These are phyloP conservation scores for Psilocybe cyanescens DNA, from an alignment of 768 basidiomycete genomes.

Conservation along the genomic window DNA sequence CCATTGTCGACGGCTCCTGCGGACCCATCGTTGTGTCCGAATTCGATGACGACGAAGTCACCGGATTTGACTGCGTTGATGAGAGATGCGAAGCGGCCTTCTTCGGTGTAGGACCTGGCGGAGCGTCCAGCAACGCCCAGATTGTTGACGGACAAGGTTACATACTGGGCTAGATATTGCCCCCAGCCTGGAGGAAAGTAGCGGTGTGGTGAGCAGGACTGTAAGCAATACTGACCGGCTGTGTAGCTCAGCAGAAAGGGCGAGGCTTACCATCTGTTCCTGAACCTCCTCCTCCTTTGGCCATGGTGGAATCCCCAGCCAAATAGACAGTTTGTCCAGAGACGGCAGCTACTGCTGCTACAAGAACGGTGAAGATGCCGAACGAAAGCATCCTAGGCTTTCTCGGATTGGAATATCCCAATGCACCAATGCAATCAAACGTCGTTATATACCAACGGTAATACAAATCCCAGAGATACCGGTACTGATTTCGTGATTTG, in stretches of 20 bases:
- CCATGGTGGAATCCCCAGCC: slow-evolving; percentile 51
- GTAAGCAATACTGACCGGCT: not conserved
- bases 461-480: too few relatives aligned
- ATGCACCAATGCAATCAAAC: not conserved
- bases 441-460: not conserved
- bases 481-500: too few relatives aligned
- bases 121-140: slow-evolving; percentile 48
- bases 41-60: slow-evolving; percentile 49
- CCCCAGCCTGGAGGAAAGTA: slow-evolving; percentile 41
- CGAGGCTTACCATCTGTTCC: slow-evolving; percentile 34
- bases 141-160: slow-evolving; percentile 48
- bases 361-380: not conserved
- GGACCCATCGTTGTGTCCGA: slow-evolving; percentile 52
- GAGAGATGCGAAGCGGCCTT: slow-evolving; percentile 48
- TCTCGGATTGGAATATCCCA: not conserved
- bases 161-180: slow-evolving; percentile 42
- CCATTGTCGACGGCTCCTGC: slow-evolving; percentile 43
- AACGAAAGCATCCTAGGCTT: not conserved
- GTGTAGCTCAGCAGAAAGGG: not conserved
- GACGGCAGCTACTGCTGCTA: not conserved
- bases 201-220: not conserved
- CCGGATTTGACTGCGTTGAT: slow-evolving; percentile 41
- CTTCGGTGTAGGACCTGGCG: slow-evolving; percentile 50
- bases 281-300: slow-evolving; percentile 38
- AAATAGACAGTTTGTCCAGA: slow-evolving; percentile 30